phyloP scores from a whole-genome alignment of 2,329 filamentous ascomycete genomes.

The Fusarium chaquense region DNA sequence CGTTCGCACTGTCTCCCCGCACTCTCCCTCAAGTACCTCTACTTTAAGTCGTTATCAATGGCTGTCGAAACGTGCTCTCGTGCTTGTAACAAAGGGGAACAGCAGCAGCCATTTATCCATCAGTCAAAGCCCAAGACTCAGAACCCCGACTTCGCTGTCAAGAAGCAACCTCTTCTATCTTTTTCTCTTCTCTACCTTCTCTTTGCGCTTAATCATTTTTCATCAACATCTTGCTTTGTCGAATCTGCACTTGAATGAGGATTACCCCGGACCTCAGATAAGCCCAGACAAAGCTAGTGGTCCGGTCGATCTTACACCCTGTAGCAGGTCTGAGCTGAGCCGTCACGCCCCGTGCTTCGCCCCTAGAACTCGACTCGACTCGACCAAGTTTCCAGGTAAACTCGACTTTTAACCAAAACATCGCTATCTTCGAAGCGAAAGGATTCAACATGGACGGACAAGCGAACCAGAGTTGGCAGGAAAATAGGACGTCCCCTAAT shows the following conservation, averaged over 20 bases:
- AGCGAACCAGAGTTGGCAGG: slow-evolving; percentile 45
- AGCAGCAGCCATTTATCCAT: slow-evolving; percentile 18
- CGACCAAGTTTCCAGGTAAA: slow-evolving; percentile 25
- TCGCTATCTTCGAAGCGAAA: slow-evolving; percentile 11
- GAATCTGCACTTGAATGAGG: slow-evolving; percentile 22
- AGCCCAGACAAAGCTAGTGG: slow-evolving; percentile 40
- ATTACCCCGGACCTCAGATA: slow-evolving; percentile 32
- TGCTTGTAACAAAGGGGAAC: slow-evolving; percentile 44
- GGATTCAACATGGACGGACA: slow-evolving; percentile 47
- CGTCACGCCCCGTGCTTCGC: slow-evolving; percentile 25
- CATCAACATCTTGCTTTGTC: slow-evolving; percentile 3
- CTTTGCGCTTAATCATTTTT: slow-evolving; percentile 16
- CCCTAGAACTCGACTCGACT: slow-evolving; percentile 31
- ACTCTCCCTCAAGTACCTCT: slow-evolving; percentile 27
- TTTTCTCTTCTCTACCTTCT: slow-evolving; percentile 23
- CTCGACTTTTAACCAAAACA: slow-evolving; percentile 17
- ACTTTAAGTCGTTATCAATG: slow-evolving; percentile 40
- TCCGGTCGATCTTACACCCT: slow-evolving; percentile 27
- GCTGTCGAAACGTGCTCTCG: slow-evolving; percentile 40
- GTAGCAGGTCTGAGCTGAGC: slow-evolving; percentile 1
- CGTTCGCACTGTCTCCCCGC: slow-evolving; percentile 42
- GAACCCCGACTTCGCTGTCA: slow-evolving; percentile 44
- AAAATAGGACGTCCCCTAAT: slow-evolving; percentile 43
- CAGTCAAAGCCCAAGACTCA: slow-evolving; percentile 10
- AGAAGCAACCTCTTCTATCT: slow-evolving; percentile 30